These are phyloP conservation scores for Blastobotrys buckinghamii DNA, from an alignment of 1,139 yeast genomes.

Conservation along the genomic window DNA sequence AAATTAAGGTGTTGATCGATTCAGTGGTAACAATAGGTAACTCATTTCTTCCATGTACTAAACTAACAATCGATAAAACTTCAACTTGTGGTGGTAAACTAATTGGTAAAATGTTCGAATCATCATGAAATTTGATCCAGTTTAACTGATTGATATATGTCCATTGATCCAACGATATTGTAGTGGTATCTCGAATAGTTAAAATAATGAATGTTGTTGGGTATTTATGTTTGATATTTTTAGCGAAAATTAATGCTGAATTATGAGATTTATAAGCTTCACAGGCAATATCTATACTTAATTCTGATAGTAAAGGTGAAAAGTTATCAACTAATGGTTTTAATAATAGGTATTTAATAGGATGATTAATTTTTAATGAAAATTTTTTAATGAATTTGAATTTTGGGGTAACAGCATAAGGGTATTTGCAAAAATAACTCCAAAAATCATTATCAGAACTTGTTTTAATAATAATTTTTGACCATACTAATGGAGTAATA, in stretches of 20 bases:
- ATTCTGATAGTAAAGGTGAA: neutral
- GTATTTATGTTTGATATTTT: neutral
- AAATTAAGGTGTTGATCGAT: neutral
- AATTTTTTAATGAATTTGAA: neutral
- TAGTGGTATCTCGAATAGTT: neutral
- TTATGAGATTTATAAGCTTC: neutral
- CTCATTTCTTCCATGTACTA: neutral
- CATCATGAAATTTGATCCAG: neutral
- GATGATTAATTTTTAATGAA: neutral
- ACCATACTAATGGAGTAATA: neutral
- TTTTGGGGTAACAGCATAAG: neutral
- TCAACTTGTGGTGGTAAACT: neutral
- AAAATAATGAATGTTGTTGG: neutral
- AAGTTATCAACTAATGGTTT: neutral
- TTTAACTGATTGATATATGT: neutral
- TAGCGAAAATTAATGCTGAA: neutral
- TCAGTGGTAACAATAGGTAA: neutral
- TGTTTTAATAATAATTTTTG: neutral
- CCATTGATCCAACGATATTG: neutral
- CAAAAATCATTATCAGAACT: neutral
- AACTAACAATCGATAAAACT: neutral
- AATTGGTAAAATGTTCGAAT: neutral
- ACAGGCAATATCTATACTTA: neutral
- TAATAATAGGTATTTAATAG: neutral
- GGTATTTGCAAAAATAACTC: neutral